These are phyloP conservation scores for Cryptosporidium bovis DNA, from an alignment of 169 alveolate species.

Conservation along the genomic window DNA sequence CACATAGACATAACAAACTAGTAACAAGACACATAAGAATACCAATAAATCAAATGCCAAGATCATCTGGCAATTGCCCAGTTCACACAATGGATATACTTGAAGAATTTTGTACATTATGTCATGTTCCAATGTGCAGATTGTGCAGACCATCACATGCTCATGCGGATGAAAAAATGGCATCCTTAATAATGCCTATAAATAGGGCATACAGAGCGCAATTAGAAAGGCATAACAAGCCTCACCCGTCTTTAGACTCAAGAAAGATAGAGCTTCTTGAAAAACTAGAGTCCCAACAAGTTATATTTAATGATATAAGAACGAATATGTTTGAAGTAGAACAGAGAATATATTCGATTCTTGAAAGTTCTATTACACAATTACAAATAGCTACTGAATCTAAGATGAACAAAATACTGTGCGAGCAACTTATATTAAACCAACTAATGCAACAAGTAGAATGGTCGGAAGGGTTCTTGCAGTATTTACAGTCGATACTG, in stretches of 20 bases:
- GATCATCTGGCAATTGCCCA: slow-evolving; percentile 82
- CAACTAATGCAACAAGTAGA: slow-evolving; percentile 82
- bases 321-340: slow-evolving; percentile 82
- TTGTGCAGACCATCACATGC: slow-evolving; percentile 84
- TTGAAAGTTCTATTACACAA: slow-evolving; percentile 82
- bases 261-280: slow-evolving; percentile 77
- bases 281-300: slow-evolving; percentile 73
- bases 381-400: slow-evolving; percentile 82
- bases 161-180: slow-evolving; percentile 78
- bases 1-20: slow-evolving; percentile 87
- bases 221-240: slow-evolving; percentile 76
- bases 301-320: slow-evolving; percentile 78
- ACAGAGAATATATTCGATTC: slow-evolving; percentile 81
- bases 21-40: slow-evolving; percentile 89
- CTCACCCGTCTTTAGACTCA: slow-evolving; percentile 75
- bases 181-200: slow-evolving; percentile 78
- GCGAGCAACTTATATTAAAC: slow-evolving; percentile 82
- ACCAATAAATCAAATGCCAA: slow-evolving; percentile 88
- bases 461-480: slow-evolving; percentile 83
- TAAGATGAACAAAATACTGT: slow-evolving; percentile 81
- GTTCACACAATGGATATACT: slow-evolving; percentile 81
- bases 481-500: slow-evolving; percentile 80
- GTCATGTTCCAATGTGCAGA: slow-evolving; percentile 86
- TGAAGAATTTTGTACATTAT: slow-evolving; percentile 82
- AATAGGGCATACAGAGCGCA: slow-evolving; percentile 80